These are phyloP conservation scores for Penicillium corylophilum DNA, from an alignment of 2,329 filamentous ascomycete species.

Conservation along the genomic window DNA sequence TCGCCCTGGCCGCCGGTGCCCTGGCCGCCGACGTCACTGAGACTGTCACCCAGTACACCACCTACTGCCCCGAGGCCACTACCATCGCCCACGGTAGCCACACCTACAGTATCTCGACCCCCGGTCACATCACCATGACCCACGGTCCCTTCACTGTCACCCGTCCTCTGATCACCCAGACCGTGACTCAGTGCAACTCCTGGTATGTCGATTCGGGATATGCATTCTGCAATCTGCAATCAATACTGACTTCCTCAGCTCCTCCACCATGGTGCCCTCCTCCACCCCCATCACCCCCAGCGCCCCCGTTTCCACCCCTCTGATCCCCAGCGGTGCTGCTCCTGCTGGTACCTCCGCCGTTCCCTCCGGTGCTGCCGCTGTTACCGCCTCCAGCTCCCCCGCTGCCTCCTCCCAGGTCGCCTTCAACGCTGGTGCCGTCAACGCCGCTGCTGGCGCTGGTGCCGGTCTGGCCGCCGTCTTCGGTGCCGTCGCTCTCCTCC, in stretches of 20 bases:
- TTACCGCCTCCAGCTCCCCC: conserved; percentile 20
- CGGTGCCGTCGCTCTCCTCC: conserved; percentile 50
- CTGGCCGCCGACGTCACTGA: conserved; percentile 54
- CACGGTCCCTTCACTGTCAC: conserved; percentile 69
- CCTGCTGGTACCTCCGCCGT: conserved; percentile 12
- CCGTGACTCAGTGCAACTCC: conserved; percentile 48
- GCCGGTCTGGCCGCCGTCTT: conserved; percentile 54
- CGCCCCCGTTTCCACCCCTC: conserved; percentile 21
- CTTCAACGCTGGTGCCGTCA: conserved; percentile 54
- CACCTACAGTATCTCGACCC: conserved; percentile 68
- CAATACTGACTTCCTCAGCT: conserved; percentile 15
- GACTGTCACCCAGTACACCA: conserved; percentile 65
- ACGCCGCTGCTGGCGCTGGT: conserved; percentile 48
- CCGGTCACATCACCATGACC: conserved; percentile 69
- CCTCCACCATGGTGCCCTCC: conserved; percentile 21
- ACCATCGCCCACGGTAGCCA: conserved; percentile 61
- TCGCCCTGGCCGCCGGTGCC: conserved; percentile 40
- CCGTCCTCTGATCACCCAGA: conserved; percentile 53
- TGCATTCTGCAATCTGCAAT: background rate
- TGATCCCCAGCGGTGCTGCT: conserved; percentile 17
- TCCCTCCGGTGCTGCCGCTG: conserved; percentile 1
- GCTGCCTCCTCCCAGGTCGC: conserved; percentile 19
- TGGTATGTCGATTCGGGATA: conserved; percentile 31
- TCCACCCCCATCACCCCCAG: conserved; percentile 18
- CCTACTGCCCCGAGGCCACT: conserved; percentile 70